Evolutionary conservation across 805 yeast species (phyloP).

Genomic region (Candida tammaniensis): DNA sequence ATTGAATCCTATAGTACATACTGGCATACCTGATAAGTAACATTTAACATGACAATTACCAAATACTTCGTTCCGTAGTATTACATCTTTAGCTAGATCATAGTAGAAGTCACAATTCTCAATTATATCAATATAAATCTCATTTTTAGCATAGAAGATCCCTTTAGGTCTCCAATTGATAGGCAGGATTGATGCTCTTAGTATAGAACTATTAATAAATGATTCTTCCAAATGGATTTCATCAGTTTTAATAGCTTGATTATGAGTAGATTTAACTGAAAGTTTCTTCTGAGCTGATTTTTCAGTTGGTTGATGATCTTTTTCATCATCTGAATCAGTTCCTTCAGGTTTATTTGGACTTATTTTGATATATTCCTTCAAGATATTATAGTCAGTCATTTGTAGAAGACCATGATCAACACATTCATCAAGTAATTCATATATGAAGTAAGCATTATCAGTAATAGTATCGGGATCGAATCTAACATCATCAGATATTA

Average conservation of each 20-base stretch:
- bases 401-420: slow-evolving; percentile 88
- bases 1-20: slow-evolving; percentile 39
- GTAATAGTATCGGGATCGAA: slow-evolving; percentile 58
- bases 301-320: neutral
- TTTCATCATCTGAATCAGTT: slow-evolving; percentile 7
- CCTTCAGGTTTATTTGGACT: slow-evolving; percentile 31
- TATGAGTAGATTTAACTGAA: slow-evolving; percentile 35
- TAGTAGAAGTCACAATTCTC: slow-evolving; percentile 36
- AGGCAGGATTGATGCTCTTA: slow-evolving; percentile 69
- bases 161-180: slow-evolving; percentile 47
- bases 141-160: slow-evolving; percentile 42
- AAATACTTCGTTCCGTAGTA: slow-evolving; percentile 30
- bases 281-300: slow-evolving; percentile 14
- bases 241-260: slow-evolving; percentile 35
- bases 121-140: slow-evolving; percentile 40
- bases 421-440: slow-evolving; percentile 85
- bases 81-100: slow-evolving; percentile 26
- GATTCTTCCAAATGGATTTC: slow-evolving; percentile 21
- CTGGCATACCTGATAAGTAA: slow-evolving; percentile 45
- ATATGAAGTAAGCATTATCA: slow-evolving; percentile 72
- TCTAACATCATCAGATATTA: slow-evolving; percentile 9
- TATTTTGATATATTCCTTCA: slow-evolving; percentile 74
- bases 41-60: slow-evolving; percentile 36
- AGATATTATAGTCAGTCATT: slow-evolving; percentile 72
- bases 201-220: slow-evolving; percentile 61